Evolutionary conservation across 805 yeast genomes (phyloP), one percentile per base, ranked within the genome.

Genomic region (Tetrapisispora arboricola): DNA sequence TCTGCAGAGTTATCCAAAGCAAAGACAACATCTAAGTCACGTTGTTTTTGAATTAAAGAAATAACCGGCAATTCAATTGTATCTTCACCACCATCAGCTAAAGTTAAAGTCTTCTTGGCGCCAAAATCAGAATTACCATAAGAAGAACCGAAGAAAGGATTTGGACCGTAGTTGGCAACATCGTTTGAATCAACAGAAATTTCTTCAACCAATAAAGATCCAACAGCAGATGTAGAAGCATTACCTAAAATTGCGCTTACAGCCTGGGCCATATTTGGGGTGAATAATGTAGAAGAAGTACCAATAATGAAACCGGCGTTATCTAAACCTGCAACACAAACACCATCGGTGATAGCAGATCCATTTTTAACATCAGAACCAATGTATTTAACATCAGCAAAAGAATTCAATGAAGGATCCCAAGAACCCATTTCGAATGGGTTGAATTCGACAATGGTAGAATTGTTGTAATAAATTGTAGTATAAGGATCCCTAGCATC

Each of bases 371-470:
- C 71, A 22, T 69, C 59, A 1, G 94, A 70, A 4, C 95, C 95
- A 40, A 84, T 58, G 55, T 80, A 86, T 61, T 76, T 71, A 40
- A 76, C 64, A 48, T 81, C 78, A 9, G 78, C 68, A 59, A 87
- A 86, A 1, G 83, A 64, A 43, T 71, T 67, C 42, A 84, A 60
- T 1, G 80, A 66, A 15, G 86, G 84, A 55, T 87, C 96, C 94
- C 94, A 86, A 4, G 94, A 78, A 8, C 96, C 96, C 55, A 87
- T 63, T 56, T 80, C 84, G 52, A 67, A 79, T 11, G 94, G 90
- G 41, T 70, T 72, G 51, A 76, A 61, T 49, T 78, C 76, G 45
- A 78, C 75, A 38, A 71, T 73, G 1, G 95, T 84, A 2, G 94
- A 79, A 65, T 84, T 86, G 34, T 63, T 56, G 47, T 73, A 68